Evolutionary conservation across 441 rosid species (phyloP), one percentile per base, ranked within the genome.

Genomic region (Bocquillonia castaneifolia): DNA sequence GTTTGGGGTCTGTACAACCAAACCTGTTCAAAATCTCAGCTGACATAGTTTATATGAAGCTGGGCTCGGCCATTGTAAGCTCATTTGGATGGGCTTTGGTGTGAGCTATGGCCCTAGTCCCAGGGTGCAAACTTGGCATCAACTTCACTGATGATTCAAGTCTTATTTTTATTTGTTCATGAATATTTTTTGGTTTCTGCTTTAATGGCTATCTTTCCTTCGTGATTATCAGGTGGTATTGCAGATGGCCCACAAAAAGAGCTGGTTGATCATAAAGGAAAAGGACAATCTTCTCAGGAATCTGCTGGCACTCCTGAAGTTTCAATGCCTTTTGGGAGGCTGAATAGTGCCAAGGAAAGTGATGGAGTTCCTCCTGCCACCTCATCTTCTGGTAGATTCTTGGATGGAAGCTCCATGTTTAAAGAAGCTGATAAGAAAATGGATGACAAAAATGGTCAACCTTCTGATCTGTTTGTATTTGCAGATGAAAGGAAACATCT

Each of bases 241-340:
- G 58, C 81, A 78, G 93, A 86, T 80, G 86, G 86, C 52, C 53
- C 77, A 72, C 87, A 75, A 68, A 83, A 74, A 67, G 96, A 89
- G 65, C 74, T 78, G 71, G 57, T 70, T 66, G 95, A 88, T 70
- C 76, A 76, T 52, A 84, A 76, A 65, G 91, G 86, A 61, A 84
- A 83, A 73, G 73, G 73, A 26, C 89, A 82, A 64, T 73, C 82
- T 47, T 76, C 81, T 25, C 79, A 70, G 61, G 92, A 86, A 72
- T 83, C 79, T n/a, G 50, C 74, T 71, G 72, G 59, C 77, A 74
- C 75, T 66, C 72, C 84, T 72, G 89, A 85, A 60, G 84, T 71
- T 68, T 70, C 79, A 32, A 66, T 73, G 73, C 77, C 85, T 53
- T 84, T 75, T 79, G 87, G 82, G 64, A 81, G 84, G 78, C 73